These are phyloP conservation scores for Yarrowia bubula DNA, from an alignment of 805 yeast genomes.

Conservation along the genomic window DNA sequence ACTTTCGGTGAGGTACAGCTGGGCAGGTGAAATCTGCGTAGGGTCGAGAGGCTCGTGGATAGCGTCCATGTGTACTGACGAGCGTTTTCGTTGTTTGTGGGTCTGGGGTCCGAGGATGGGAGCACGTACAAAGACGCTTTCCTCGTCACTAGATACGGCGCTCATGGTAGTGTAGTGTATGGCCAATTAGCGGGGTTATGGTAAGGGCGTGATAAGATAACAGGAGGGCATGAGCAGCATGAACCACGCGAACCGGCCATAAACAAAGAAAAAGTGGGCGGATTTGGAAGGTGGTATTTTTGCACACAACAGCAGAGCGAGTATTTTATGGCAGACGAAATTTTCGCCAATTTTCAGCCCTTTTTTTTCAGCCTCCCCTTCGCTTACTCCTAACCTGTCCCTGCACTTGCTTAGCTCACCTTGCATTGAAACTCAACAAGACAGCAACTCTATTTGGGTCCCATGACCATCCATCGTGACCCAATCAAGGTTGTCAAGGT, in stretches of 20 bases:
- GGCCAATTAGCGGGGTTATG: neutral
- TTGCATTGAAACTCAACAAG: too few relatives aligned
- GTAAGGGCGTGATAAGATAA: too few relatives aligned
- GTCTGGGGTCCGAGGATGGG: conserved; percentile 17
- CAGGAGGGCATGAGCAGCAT: neutral
- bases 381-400: neutral
- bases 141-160: conserved; percentile 26
- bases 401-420: too few relatives aligned
- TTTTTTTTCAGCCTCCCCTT: too few relatives aligned
- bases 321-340: too few relatives aligned
- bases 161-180: conserved; percentile 6
- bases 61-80: conserved; percentile 46
- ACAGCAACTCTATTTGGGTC: neutral
- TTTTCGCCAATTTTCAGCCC: too few relatives aligned
- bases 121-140: conserved; percentile 17
- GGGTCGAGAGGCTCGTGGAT: conserved; percentile 65
- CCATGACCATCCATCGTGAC: neutral
- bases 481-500: neutral
- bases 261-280: too few relatives aligned
- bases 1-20: conserved; percentile 84
- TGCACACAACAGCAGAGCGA: too few relatives aligned
- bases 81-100: conserved; percentile 17
- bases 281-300: too few relatives aligned
- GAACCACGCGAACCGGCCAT: too few relatives aligned
- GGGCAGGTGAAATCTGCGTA: conserved; percentile 82